Percentiles rank a stretch among this genome's conserved stretches.
Conservation (phyloP, 2,329 filamentous ascomycete genomes). For the Aspergillus hortae region DNA sequence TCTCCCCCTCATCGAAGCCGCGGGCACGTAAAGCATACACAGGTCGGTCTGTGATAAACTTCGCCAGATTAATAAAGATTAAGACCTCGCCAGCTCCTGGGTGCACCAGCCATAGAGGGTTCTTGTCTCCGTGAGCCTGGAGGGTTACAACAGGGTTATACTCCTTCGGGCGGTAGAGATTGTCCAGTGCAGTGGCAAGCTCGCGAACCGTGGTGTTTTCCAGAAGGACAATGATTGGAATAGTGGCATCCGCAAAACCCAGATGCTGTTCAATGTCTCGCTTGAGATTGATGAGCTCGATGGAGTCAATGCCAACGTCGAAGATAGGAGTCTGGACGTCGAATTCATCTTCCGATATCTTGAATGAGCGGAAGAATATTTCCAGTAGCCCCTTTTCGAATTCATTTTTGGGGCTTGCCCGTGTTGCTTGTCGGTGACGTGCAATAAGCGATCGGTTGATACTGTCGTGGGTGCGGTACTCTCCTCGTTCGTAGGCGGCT, state of each 20-base stretch:
- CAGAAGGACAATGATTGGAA: not conserved
- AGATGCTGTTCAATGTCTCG: conserved; percentile 29
- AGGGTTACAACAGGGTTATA: conserved; percentile 34
- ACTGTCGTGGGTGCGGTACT: conserved; percentile 39
- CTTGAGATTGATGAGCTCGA: conserved; percentile 43
- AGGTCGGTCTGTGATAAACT: conserved; percentile 12
- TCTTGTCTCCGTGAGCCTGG: conserved; percentile 19
- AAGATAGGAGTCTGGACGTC: conserved; percentile 20
- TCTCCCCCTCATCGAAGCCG: conserved; percentile 27
- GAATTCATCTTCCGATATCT: conserved; percentile 8
- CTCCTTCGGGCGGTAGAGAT: conserved; percentile 4
- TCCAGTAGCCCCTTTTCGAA: conserved; percentile 7
- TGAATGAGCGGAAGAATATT: conserved; percentile 8
- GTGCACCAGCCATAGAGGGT: conserved; percentile 34
- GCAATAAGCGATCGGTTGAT: conserved; percentile 7
- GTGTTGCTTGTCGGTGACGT: not conserved
- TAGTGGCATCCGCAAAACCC: conserved; percentile 12
- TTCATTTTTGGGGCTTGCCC: conserved; percentile 3
- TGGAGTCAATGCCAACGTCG: conserved; percentile 31
- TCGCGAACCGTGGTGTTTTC: conserved; percentile 32
- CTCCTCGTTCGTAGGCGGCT: conserved; percentile 37
- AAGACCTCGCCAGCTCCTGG: conserved; percentile 39
- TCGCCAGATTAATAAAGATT: conserved; percentile 33
- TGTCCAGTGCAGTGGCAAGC: conserved; percentile 24
- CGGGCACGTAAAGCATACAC: conserved; percentile 16